phyloP scores from a whole-genome alignment of 371 early-diverging fungal species.

The Phascolomyces articulosus region DNA sequence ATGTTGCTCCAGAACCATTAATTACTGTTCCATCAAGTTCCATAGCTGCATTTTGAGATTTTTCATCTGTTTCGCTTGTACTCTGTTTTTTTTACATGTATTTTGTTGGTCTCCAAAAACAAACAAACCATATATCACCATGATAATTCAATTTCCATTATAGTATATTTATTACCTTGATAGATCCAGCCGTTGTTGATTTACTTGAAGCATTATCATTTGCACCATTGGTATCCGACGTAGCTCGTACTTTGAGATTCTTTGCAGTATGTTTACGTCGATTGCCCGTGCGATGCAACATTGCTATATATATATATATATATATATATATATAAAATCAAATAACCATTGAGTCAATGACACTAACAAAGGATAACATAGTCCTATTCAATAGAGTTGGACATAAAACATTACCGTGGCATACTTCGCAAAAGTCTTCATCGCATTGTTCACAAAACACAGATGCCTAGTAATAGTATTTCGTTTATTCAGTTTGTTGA shows the following conservation, averaged over 20 bases:
- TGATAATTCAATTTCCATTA: too few species aligned
- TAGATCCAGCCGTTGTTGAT: not conserved
- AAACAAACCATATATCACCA: too few species aligned
- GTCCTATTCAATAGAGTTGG: too few species aligned
- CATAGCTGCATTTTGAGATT: constrained; percentile 14
- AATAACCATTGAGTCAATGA: too few species aligned
- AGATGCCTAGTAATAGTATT: constrained; percentile 46
- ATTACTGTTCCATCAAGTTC: constrained; percentile 53
- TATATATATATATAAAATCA: not conserved
- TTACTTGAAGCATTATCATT: not conserved
- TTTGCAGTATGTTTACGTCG: constrained; percentile 46
- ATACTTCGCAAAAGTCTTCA: constrained; percentile 93
- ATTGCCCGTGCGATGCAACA: constrained; percentile 56
- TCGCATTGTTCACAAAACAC: constrained; percentile 80
- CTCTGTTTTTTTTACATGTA: too few species aligned
- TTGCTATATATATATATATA: constrained; percentile 44
- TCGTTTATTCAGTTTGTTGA: not conserved
- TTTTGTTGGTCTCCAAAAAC: too few species aligned
- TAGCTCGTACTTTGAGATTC: constrained; percentile 19
- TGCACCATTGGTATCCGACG: not conserved
- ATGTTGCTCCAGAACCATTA: constrained; percentile 47
- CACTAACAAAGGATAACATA: too few species aligned
- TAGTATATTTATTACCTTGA: too few species aligned
- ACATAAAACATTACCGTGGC: constrained; percentile 51
- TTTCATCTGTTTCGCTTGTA: not conserved